Conservation (phyloP, 2,329 filamentous ascomycete species). For the Aspergillus neoniger region DNA sequence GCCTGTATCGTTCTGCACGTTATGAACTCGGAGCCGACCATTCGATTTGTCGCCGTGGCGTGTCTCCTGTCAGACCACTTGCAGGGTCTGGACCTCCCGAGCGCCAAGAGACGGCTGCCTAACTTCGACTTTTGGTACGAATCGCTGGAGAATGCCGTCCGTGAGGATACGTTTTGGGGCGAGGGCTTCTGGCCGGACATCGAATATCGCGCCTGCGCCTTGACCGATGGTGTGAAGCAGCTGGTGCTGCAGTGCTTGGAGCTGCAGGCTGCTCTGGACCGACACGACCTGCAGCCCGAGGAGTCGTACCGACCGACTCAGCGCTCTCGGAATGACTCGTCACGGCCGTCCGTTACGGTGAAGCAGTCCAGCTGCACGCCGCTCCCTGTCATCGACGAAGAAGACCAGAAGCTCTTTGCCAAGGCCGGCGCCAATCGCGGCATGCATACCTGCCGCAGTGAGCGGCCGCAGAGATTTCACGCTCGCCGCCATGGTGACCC, state of each 20-base stretch:
- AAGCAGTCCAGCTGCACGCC: slow-evolving; percentile 35
- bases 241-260: slow-evolving; percentile 44
- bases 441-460: slow-evolving; percentile 20
- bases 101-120: slow-evolving; percentile 25
- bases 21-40: slow-evolving; percentile 48
- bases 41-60: slow-evolving; percentile 46
- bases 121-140: slow-evolving; percentile 43
- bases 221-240: slow-evolving; percentile 43
- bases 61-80: slow-evolving; percentile 42
- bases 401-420: slow-evolving; percentile 34
- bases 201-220: slow-evolving; percentile 39
- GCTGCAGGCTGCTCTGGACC: slow-evolving; percentile 29
- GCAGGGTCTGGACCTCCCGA: slow-evolving; percentile 27
- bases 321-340: slow-evolving; percentile 21
- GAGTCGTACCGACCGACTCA: slow-evolving; percentile 22
- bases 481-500: slow-evolving; percentile 20
- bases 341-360: slow-evolving; percentile 30
- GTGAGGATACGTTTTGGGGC: slow-evolving; percentile 49
- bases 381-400: slow-evolving; percentile 35
- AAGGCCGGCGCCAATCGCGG: slow-evolving; percentile 22
- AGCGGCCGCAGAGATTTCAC: slow-evolving; percentile 24
- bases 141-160: slow-evolving; percentile 41
- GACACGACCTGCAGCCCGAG: slow-evolving; percentile 24
- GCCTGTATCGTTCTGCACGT: slow-evolving; percentile 47
- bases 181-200: slow-evolving; percentile 45